Base-by-base conservation (phyloP, 164 flowering plant genomes). In the Houttuynia cordata region DNA sequence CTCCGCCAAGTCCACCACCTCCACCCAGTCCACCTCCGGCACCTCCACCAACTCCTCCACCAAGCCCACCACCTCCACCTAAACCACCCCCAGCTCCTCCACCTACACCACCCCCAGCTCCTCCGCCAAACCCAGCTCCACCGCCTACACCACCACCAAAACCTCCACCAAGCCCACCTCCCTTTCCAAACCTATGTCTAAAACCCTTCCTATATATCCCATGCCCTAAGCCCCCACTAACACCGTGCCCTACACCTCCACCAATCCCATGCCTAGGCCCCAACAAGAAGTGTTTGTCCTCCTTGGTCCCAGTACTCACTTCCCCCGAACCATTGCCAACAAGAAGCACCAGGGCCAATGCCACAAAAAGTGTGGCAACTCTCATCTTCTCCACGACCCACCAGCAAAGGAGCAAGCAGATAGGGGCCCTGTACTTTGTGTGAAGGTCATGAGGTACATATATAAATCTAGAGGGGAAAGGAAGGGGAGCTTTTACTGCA, bases 1-100 rank as follows among this genome's bases (percentile, higher is more conserved):
- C 67, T 17, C 61, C 42, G 8, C 56, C 56, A 58, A 20, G 53
- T 0, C 61, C 67, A 25, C 15, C n/a, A 15, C 67, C 54, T 8
- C 65, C 49, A 7, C 47, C 59, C 39, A 8, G 23, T 8, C 63
- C 56, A 24, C 51, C 24, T 0, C 63, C 63, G 8, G 23, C 39
- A 0, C 65, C 65, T 0, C 24, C 50, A 22, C 63, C 68, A 1
- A 14, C 51, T 10, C 59, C 68, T 3, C 58, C 53, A 40, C 63
- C 64, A 21, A 50, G n/a, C n/a, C n/a, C 8, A 4, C 62, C 67
- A 4, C 61, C 65, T 7, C 65, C 50, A 22, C 65, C 65, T 8
- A 24, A 8, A 22, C 57, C 58, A 18, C 47, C 40, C 19, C 63
- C 68, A 1, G n/a, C 51, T 10, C 59, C 68, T 3, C 58, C 53